Percentiles rank a stretch among this genome's conserved stretches.
These are phyloP conservation scores for Sarocladium strictum DNA, from an alignment of 2,329 filamentous ascomycete genomes.

Conservation along the genomic window DNA sequence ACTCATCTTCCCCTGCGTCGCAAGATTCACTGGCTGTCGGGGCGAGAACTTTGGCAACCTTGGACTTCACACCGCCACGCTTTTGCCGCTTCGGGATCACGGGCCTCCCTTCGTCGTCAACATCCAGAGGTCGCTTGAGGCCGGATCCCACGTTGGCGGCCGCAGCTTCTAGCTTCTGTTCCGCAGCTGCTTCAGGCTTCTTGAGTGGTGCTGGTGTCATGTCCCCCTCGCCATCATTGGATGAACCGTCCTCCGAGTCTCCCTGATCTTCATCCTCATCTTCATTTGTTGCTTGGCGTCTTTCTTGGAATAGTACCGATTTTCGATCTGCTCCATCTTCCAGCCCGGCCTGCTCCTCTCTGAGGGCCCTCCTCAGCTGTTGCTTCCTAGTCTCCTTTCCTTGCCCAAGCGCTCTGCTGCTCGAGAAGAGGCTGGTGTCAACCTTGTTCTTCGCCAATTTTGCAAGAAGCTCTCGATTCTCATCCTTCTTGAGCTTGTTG, in stretches of 20 bases:
- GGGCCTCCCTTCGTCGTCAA: slow-evolving; percentile 73
- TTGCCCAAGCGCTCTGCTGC: slow-evolving; percentile 70
- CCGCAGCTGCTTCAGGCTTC: neutral
- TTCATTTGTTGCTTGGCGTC: slow-evolving; percentile 21
- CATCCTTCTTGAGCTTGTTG: slow-evolving; percentile 89
- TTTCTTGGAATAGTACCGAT: slow-evolving; percentile 46
- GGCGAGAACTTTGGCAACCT: slow-evolving; percentile 35
- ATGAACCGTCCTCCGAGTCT: slow-evolving; percentile 10
- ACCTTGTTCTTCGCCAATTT: slow-evolving; percentile 74
- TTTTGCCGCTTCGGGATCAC: slow-evolving; percentile 79
- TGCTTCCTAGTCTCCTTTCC: slow-evolving; percentile 66
- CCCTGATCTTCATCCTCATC: slow-evolving; percentile 24
- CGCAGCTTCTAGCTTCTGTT: neutral
- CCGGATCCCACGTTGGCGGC: slow-evolving; percentile 57
- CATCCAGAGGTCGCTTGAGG: slow-evolving; percentile 77
- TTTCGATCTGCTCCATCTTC: slow-evolving; percentile 44
- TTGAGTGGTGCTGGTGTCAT: slow-evolving; percentile 13
- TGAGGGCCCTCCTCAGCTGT: slow-evolving; percentile 55
- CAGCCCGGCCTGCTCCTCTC: slow-evolving; percentile 60
- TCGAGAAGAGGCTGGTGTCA: slow-evolving; percentile 76
- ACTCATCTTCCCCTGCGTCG: slow-evolving; percentile 40
- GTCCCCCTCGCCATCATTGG: slow-evolving; percentile 15
- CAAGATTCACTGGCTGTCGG: slow-evolving; percentile 32
- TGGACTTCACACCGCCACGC: slow-evolving; percentile 55
- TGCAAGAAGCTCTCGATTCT: slow-evolving; percentile 76